A percentile compares a stretch with the other conserved stretches of the same genome.
Conservation (phyloP, 2,329 filamentous ascomycete species). For the Dactylellina sp. region DNA sequence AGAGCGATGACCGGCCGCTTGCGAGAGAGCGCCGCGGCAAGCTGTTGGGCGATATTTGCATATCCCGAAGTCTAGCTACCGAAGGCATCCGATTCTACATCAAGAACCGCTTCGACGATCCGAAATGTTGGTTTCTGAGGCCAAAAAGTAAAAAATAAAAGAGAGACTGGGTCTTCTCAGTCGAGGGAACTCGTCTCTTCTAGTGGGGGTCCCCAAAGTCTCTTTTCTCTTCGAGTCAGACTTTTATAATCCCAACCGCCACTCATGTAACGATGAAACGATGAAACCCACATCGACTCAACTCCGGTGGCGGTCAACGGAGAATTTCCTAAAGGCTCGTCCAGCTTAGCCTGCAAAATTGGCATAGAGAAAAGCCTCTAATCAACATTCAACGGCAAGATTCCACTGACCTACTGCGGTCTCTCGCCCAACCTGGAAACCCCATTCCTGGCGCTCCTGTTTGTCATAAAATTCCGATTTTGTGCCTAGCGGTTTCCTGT, state of each 20-base stretch:
- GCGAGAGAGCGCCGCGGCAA: neutral
- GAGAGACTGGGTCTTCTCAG: neutral
- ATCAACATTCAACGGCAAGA: conserved; percentile 48
- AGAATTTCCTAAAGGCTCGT: conserved; percentile 50
- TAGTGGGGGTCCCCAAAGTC: conserved; percentile 38
- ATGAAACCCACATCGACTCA: conserved; percentile 16
- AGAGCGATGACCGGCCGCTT: neutral
- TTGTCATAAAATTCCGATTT: conserved; percentile 51
- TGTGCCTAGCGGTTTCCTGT: conserved; percentile 32
- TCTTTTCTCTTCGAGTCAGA: conserved; percentile 1
- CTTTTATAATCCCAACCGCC: conserved; percentile 24
- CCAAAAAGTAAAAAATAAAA: neutral
- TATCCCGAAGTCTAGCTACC: neutral
- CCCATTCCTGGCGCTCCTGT: conserved; percentile 2
- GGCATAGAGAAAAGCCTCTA: conserved; percentile 37
- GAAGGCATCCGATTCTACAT: neutral
- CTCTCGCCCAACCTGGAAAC: conserved; percentile 23
- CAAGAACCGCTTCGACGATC: conserved; percentile 21
- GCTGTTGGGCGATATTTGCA: neutral
- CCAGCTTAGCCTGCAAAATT: conserved; percentile 1
- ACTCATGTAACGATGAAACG: neutral
- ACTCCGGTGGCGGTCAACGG: conserved; percentile 42
- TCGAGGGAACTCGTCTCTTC: neutral
- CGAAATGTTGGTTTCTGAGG: neutral
- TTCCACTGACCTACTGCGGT: conserved; percentile 8